Conservation (phyloP, 208 protist species). For the Crithidia expoeki region DNA sequence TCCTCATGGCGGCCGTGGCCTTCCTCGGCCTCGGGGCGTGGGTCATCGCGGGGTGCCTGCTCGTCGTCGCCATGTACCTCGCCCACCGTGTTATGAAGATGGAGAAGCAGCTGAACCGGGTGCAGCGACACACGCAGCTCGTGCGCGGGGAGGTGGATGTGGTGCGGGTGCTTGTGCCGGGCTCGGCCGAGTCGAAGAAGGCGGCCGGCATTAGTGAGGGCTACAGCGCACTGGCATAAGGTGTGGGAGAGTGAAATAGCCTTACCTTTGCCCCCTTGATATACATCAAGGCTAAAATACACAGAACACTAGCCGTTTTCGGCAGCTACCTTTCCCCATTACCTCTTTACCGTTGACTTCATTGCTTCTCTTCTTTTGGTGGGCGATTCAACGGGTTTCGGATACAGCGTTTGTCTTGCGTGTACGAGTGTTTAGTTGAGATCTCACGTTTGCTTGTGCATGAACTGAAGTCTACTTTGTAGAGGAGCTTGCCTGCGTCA, state of each 20-base stretch:
- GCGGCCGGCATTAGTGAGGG: conserved; percentile 42
- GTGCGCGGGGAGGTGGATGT: conserved; percentile 73
- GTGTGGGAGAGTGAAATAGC: neutral
- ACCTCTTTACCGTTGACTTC: no score
- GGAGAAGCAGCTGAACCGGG: conserved; percentile 60
- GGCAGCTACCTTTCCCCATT: no score
- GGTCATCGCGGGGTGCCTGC: conserved; percentile 55
- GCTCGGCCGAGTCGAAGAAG: conserved; percentile 56
- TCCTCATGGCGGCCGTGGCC: conserved; percentile 63
- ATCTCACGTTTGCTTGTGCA: no score
- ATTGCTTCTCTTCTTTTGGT: neutral
- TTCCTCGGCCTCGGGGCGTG: conserved; percentile 62
- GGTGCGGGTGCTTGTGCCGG: conserved; percentile 53
- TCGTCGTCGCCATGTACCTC: conserved; percentile 60
- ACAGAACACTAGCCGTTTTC: no score
- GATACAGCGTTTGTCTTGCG: neutral
- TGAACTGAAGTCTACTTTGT: no score
- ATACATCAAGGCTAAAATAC: no score
- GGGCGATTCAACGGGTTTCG: neutral
- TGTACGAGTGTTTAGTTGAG: no score
- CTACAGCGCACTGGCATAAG: conserved; percentile 37
- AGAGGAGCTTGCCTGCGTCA: no score
- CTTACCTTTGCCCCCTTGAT: no score
- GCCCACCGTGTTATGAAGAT: conserved; percentile 78
- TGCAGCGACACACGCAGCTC: conserved; percentile 68